Evolutionary conservation across 257 asterid species (phyloP).

Genomic region (Buddleja alternifolia): DNA sequence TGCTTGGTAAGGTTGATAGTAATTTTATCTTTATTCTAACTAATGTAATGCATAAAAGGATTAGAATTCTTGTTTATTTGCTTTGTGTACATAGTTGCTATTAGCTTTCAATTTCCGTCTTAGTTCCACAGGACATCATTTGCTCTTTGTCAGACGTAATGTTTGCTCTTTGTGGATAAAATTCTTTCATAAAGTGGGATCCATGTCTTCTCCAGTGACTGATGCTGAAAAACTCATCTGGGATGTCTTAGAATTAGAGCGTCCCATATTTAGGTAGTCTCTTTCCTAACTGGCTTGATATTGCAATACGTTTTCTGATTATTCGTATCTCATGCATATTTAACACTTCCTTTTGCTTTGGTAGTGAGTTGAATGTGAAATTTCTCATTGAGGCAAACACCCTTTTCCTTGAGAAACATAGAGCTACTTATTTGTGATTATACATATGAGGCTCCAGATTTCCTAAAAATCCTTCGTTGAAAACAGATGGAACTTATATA

Average conservation of each 20-base stretch:
- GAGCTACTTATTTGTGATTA: too few species aligned
- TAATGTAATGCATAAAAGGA: conserved; percentile 14
- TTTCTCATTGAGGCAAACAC: conserved; percentile 79
- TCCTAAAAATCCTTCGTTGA: too few species aligned
- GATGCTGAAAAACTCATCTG: conserved; percentile 78
- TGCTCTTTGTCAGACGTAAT: too few species aligned
- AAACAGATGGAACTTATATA: too few species aligned
- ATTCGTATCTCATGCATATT: conserved; percentile 10
- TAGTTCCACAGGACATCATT: neutral
- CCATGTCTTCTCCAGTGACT: conserved; percentile 72
- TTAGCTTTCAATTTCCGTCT: neutral
- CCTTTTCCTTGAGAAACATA: conserved; percentile 74
- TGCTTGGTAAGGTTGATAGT: conserved; percentile 77
- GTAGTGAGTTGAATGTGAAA: conserved; percentile 82
- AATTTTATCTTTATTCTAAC: neutral
- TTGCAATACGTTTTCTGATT: too few species aligned
- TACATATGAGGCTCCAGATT: too few species aligned
- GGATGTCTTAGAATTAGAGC: conserved; percentile 81
- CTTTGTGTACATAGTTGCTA: neutral
- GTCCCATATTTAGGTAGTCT: conserved; percentile 68
- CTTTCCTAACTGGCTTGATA: conserved; percentile 10
- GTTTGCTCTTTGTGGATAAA: conserved; percentile 55
- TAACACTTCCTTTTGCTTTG: conserved; percentile 28
- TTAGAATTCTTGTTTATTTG: neutral
- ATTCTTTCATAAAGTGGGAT: conserved; percentile 78